phyloP scores from a whole-genome alignment of 495 filamentous ascomycete genomes.

The Lichenothelia convexa region DNA sequence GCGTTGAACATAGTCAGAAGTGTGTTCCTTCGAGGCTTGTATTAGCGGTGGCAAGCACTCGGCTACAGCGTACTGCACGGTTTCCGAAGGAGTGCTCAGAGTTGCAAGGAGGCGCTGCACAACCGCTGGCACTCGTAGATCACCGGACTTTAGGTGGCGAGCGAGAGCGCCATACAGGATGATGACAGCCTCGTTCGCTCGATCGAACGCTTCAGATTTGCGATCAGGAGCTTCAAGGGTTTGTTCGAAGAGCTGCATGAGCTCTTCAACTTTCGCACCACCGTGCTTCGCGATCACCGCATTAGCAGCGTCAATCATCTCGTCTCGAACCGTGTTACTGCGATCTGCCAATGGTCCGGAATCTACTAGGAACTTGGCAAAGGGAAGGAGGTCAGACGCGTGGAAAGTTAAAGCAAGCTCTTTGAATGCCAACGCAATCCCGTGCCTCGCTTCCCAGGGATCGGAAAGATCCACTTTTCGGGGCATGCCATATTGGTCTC shows the following conservation, averaged over 20 bases:
- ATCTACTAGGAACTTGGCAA: constrained; percentile 71
- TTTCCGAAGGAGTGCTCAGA: constrained; percentile 86
- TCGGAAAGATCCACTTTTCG: constrained; percentile 67
- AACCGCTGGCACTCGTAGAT: constrained; percentile 67
- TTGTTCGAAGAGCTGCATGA: constrained; percentile 81
- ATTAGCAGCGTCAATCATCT: constrained; percentile 90
- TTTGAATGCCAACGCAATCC: constrained; percentile 70
- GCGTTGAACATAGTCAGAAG: constrained; percentile 59
- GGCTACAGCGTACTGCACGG: constrained; percentile 88
- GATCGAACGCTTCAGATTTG: constrained; percentile 56
- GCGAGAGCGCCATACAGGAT: constrained; percentile 91
- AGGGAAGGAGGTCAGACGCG: constrained; percentile 47
- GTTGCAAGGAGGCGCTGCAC: constrained; percentile 69
- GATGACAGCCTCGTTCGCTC: constrained; percentile 89
- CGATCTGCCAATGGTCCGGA: constrained; percentile 66
- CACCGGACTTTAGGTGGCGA: constrained; percentile 65
- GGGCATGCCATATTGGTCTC: constrained; percentile 86
- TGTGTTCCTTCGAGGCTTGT: constrained; percentile 55
- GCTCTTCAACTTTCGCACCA: constrained; percentile 58
- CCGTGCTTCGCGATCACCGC: constrained; percentile 63
- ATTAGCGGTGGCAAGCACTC: constrained; percentile 84
- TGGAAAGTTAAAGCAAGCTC: constrained; percentile 55
- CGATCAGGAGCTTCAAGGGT: constrained; percentile 68
- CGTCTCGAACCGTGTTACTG: constrained; percentile 52
- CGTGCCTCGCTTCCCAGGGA: constrained; percentile 77